phyloP scores from a whole-genome alignment of 345 rosid species.

The thale cress (Arabidopsis thaliana) region DNA sequence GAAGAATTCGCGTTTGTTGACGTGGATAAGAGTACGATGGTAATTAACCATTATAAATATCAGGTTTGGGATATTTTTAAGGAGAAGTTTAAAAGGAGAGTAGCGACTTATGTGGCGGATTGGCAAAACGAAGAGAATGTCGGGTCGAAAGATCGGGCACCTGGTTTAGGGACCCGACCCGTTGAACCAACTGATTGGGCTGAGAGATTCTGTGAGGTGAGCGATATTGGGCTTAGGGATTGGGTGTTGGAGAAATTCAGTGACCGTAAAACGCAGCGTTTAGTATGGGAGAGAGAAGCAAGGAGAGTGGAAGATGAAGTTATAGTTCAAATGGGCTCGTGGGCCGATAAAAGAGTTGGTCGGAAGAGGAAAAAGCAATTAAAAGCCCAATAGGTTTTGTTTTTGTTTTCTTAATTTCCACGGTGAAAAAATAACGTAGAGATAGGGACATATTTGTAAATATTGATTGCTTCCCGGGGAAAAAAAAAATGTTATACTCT shows the following conservation, averaged over 20 bases:
- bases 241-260: slow-evolving; percentile 51
- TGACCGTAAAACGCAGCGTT: slow-evolving; percentile 44
- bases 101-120: slow-evolving; percentile 89
- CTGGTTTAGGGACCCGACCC: slow-evolving; percentile 79
- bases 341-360: slow-evolving; percentile 27
- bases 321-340: slow-evolving; percentile 19
- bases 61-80: slow-evolving; percentile 95
- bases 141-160: slow-evolving; percentile 85
- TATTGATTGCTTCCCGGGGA: slow-evolving; percentile 2
- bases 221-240: slow-evolving; percentile 70
- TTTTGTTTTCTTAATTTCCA: neutral
- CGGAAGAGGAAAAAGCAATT: slow-evolving; percentile 14
- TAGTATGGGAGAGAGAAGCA: slow-evolving; percentile 61
- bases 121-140: slow-evolving; percentile 76
- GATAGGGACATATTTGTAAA: slow-evolving; percentile 1
- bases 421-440: slow-evolving; percentile 16
- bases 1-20: slow-evolving; percentile 53
- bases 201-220: slow-evolving; percentile 72
- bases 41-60: slow-evolving; percentile 82
- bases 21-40: slow-evolving; percentile 55
- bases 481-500: slow-evolving; percentile 1
- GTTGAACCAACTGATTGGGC: slow-evolving; percentile 86
- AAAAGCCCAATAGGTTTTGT: slow-evolving; percentile 29
- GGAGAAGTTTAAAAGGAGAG: slow-evolving; percentile 84
- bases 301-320: slow-evolving; percentile 30